Conservation (phyloP, 2,329 filamentous ascomycete genomes). For the Hypocreales sp. region DNA sequence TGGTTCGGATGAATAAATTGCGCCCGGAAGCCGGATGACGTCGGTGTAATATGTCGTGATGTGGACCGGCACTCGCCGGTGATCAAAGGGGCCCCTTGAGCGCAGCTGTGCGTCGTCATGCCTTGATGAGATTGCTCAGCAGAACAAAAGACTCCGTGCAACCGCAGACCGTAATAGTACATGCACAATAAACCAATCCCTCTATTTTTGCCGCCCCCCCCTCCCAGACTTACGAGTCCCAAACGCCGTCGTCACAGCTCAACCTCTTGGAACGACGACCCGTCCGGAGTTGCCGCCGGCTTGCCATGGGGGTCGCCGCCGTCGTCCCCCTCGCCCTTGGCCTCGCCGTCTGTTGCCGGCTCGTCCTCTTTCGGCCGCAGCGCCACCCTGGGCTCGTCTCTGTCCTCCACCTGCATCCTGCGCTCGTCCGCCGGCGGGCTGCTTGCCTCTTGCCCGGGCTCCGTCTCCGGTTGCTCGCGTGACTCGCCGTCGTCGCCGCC, state of each 20-base stretch:
- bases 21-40: too few relatives aligned
- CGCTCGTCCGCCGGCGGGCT: constrained; percentile 29
- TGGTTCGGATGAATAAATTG: too few relatives aligned
- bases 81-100: too few relatives aligned
- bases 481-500: constrained; percentile 7
- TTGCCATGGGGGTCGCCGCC: constrained; percentile 21
- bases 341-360: constrained; percentile 13
- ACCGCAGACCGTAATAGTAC: too few relatives aligned
- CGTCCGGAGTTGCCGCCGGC: constrained; percentile 33
- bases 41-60: too few relatives aligned
- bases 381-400: constrained; percentile 36
- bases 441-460: constrained; percentile 21
- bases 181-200: too few relatives aligned
- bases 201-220: too few relatives aligned
- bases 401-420: constrained; percentile 39
- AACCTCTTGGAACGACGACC: constrained; percentile 48
- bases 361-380: constrained; percentile 21
- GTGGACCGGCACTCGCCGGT: too few relatives aligned
- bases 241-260: constrained; percentile 39
- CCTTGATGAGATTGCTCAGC: too few relatives aligned
- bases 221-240: too few relatives aligned
- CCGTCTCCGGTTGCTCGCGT: constrained; percentile 6
- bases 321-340: constrained; percentile 13
- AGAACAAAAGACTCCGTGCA: too few relatives aligned
- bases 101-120: too few relatives aligned